Evolutionary conservation across 2,329 filamentous ascomycete genomes (phyloP).

Genomic region (Ophiostoma fasciatum): DNA sequence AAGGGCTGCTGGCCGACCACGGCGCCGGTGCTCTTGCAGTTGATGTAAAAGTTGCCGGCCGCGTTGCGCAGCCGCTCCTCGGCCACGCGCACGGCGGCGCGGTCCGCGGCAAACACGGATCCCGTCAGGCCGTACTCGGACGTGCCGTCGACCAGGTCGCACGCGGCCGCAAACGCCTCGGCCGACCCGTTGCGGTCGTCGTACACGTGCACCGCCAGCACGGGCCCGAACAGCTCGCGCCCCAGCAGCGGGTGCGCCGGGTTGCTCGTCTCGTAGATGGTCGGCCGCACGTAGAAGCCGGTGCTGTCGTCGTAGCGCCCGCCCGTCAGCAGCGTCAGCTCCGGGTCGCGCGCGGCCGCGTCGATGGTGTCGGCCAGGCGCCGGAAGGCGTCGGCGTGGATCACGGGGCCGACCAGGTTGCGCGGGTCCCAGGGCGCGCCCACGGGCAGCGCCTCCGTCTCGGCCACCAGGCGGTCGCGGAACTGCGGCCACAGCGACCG

Average conservation of each 20-base stretch:
- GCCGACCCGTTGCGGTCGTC: slow-evolving; percentile 25
- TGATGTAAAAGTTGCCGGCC: slow-evolving; percentile 43
- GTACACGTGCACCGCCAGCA: slow-evolving; percentile 32
- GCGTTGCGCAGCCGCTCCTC: slow-evolving; percentile 36
- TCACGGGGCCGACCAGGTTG: slow-evolving; percentile 33
- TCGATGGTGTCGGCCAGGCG: slow-evolving; percentile 31
- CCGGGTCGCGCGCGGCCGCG: slow-evolving; percentile 25
- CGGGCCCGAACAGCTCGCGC: slow-evolving; percentile 33
- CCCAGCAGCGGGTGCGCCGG: slow-evolving; percentile 29
- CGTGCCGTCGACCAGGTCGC: slow-evolving; percentile 52
- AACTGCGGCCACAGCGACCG: slow-evolving; percentile 25
- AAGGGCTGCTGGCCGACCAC: slow-evolving; percentile 42
- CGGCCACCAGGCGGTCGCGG: slow-evolving; percentile 22
- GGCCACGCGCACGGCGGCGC: slow-evolving; percentile 31
- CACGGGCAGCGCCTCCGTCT: slow-evolving; percentile 19
- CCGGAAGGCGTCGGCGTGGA: slow-evolving; percentile 30
- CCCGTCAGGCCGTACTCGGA: slow-evolving; percentile 50
- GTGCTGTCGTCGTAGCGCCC: slow-evolving; percentile 26
- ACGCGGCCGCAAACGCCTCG: slow-evolving; percentile 31
- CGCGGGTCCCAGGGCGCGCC: slow-evolving; percentile 18
- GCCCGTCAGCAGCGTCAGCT: slow-evolving; percentile 28
- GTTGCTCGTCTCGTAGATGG: slow-evolving; percentile 27
- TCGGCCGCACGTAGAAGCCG: slow-evolving; percentile 32
- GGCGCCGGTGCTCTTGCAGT: slow-evolving; percentile 42
- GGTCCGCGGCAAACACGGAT: slow-evolving; percentile 33